Conservation (phyloP, 305 asterid species). For the Fraxinus angustifolia region DNA sequence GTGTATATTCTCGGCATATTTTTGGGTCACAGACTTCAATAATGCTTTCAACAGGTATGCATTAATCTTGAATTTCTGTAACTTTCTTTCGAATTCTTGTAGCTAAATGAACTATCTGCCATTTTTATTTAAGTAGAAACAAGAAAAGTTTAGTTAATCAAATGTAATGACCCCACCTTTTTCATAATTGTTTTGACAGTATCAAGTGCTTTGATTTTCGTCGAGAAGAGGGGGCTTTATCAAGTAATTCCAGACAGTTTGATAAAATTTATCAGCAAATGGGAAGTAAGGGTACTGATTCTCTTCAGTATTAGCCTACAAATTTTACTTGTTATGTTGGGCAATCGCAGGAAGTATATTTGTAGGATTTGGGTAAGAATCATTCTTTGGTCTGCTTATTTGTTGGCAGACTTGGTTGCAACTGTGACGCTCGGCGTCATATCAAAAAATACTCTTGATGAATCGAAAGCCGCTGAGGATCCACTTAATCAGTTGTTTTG, state of each 20-base stretch:
- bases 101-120: not conserved
- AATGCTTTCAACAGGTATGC: not conserved
- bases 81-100: not conserved
- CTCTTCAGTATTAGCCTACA: conserved; percentile 42
- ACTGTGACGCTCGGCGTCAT: conserved; percentile 47
- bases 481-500: conserved; percentile 23
- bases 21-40: not conserved
- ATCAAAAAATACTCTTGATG: conserved; percentile 25
- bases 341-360: conserved; percentile 33
- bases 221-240: conserved; percentile 20
- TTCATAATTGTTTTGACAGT: conserved; percentile 13
- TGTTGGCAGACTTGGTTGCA: conserved; percentile 46
- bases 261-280: conserved; percentile 20
- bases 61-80: not conserved
- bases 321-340: conserved; percentile 29
- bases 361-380: conserved; percentile 25
- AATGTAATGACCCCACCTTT: not conserved
- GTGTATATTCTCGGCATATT: not conserved
- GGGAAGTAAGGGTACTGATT: conserved; percentile 34
- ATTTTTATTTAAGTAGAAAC: not conserved
- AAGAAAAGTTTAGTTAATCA: not conserved
- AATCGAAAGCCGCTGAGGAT: not conserved
- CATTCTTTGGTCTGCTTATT: conserved; percentile 39
- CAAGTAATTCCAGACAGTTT: conserved; percentile 16
- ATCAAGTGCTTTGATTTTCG: conserved; percentile 21